Conservation (phyloP, 306 rosid species). For the Trifolium subterraneum region DNA sequence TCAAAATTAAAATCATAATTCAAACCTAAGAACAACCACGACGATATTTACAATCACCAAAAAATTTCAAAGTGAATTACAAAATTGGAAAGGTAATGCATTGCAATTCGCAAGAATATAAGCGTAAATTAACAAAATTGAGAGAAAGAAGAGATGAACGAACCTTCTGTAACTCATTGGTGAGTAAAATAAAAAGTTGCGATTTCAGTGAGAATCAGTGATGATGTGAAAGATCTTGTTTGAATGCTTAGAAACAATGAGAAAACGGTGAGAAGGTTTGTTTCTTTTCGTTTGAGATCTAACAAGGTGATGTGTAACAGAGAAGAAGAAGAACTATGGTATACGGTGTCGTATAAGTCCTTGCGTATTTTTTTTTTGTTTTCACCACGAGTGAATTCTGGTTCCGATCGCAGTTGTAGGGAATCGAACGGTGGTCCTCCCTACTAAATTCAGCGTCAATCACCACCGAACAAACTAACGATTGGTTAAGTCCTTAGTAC, state of each 20-base stretch:
- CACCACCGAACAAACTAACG: too few species aligned
- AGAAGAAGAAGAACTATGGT: not conserved
- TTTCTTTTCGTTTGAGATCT: slow-evolving; percentile 19
- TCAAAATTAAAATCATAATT: too few species aligned
- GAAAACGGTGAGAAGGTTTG: slow-evolving; percentile 23
- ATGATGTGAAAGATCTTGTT: slow-evolving; percentile 42
- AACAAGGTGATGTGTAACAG: slow-evolving; percentile 5
- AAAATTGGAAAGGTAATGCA: not conserved
- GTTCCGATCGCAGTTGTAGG: too few species aligned
- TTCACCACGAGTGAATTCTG: too few species aligned
- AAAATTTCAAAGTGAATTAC: too few species aligned
- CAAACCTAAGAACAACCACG: too few species aligned
- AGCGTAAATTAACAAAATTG: not conserved
- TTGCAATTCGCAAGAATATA: slow-evolving; percentile 11
- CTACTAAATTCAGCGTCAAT: too few species aligned
- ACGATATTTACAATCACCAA: too few species aligned
- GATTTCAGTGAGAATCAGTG: slow-evolving; percentile 17
- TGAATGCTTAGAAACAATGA: slow-evolving; percentile 43
- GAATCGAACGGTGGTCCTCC: too few species aligned
- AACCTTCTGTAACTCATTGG: slow-evolving; percentile 92
- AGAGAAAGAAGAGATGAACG: slow-evolving; percentile 34
- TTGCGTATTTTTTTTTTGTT: too few species aligned
- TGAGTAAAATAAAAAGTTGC: not conserved
- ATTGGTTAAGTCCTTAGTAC: too few species aligned
- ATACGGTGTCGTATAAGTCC: not conserved